Evolutionary conservation across 208 protist species (phyloP).

Genomic region (Polymyxa betae): DNA sequence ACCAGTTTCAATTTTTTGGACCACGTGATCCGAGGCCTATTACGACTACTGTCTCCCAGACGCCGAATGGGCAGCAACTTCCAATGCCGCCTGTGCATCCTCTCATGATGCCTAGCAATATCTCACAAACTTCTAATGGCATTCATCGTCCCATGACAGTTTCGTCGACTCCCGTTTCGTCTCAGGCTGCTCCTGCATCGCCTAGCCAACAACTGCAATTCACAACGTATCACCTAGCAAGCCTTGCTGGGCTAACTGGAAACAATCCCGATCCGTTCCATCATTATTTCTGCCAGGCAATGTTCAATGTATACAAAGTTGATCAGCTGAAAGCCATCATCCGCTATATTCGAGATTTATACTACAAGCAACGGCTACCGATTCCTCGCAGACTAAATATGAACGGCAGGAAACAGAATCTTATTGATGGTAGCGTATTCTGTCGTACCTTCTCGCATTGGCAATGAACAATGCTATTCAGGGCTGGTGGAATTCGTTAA

Average conservation of each 20-base stretch:
- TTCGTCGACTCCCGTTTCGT: no score
- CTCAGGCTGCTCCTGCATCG: no score
- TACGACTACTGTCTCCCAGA: no score
- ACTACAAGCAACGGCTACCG: not conserved
- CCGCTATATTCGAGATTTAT: not conserved
- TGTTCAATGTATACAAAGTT: not conserved
- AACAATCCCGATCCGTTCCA: not conserved
- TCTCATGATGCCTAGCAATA: no score
- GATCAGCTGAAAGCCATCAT: conserved; percentile 5
- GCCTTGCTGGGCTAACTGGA: not conserved
- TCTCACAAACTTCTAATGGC: no score
- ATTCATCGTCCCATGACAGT: no score
- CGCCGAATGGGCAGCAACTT: no score
- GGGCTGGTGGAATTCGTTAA: not conserved
- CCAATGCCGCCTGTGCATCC: no score
- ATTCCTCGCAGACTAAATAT: not conserved
- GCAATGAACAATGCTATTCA: not conserved
- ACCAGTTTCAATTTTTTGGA: no score
- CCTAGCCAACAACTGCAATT: no score
- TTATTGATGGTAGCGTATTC: conserved; percentile 27
- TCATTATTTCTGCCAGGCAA: not conserved
- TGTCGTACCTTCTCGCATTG: not conserved
- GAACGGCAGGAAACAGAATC: not conserved
- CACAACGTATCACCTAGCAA: no score
- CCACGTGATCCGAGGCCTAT: no score